Evolutionary conservation across 768 basidiomycete genomes (phyloP), one percentile per base, ranked within the genome.

Genomic region (Zangia roseola): DNA sequence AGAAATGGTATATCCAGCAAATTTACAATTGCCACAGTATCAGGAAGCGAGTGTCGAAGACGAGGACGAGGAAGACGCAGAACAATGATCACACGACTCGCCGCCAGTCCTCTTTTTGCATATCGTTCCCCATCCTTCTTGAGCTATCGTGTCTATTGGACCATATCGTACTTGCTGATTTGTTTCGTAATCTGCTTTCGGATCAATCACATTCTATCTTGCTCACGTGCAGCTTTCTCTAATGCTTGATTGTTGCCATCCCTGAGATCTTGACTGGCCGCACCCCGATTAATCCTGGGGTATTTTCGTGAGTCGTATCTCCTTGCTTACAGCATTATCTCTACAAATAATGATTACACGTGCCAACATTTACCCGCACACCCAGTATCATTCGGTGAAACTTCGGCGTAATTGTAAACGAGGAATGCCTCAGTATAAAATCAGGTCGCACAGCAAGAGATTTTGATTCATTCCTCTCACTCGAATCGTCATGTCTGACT

Each of bases 11-110:
- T 13, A 19, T 31, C 20, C 25, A 19, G 10, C 43, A 14, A 19
- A 50, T n/a, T 28, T 20, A 35, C 31, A 14, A 23, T 43, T 36
- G 20, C 48, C 49, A 41, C 54, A 84, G 78, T 85, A 84, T 58
- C 83, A 84, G 67, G 83, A 84, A 60, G 82, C 82, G 14, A 70
- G 59, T 1, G 60, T 69, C 31, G 61, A 62, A 2, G 77, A 72
- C n/a, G 77, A 78, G 31, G 73, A 73, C 13, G 70, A 71, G 14
- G 70, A 63, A 14, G 72, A 74, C 6, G 57, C 52, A 49, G 62
- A 68, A 40, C 68, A 70, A 68, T 70, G 64, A 62, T 70, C 44
- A 21, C 47, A 20, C n/a, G 17, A 9, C 37, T n/a, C 5, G 30
- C 5, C 19, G 8, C 25, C 9, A 13, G 23, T 53, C 38, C 31